These are phyloP conservation scores for Zangia roseola DNA, from an alignment of 768 basidiomycete species.

Conservation along the genomic window DNA sequence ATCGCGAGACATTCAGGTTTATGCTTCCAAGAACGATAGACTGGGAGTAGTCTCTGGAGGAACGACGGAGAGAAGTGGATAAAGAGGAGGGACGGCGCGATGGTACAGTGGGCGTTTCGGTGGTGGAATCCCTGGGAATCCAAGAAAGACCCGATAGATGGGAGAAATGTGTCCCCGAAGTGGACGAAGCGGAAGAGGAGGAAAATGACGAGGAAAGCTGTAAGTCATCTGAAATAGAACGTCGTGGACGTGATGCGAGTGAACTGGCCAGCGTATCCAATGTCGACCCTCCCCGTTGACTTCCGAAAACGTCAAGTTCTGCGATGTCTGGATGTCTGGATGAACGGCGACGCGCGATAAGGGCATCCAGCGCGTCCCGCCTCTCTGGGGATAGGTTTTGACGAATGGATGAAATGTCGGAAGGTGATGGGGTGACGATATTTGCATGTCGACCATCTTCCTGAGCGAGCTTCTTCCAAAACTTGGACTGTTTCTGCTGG, in stretches of 20 bases:
- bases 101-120: conserved; percentile 19
- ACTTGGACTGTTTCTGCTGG: conserved; percentile 43
- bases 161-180: conserved; percentile 19
- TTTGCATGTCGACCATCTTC: conserved; percentile 23
- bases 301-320: conserved; percentile 26
- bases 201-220: conserved; percentile 20
- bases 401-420: conserved; percentile 29
- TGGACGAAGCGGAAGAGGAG: conserved; percentile 17
- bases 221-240: conserved; percentile 10
- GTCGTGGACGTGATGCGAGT: conserved; percentile 25
- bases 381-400: conserved; percentile 26
- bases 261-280: conserved; percentile 22
- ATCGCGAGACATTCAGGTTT: conserved; percentile 23
- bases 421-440: conserved; percentile 30
- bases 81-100: conserved; percentile 13
- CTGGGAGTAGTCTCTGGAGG: conserved; percentile 21
- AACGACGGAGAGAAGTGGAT: conserved; percentile 23
- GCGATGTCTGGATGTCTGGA: conserved; percentile 9
- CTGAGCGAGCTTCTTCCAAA: conserved; percentile 45
- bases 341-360: conserved; percentile 29
- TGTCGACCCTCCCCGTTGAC: conserved; percentile 11
- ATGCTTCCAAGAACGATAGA: conserved; percentile 28
- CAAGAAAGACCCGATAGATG: conserved; percentile 14
- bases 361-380: conserved; percentile 38
- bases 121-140: neutral